Conservation (phyloP, 1,284 basidiomycete species). For the Pseudozyma thailandica region DNA sequence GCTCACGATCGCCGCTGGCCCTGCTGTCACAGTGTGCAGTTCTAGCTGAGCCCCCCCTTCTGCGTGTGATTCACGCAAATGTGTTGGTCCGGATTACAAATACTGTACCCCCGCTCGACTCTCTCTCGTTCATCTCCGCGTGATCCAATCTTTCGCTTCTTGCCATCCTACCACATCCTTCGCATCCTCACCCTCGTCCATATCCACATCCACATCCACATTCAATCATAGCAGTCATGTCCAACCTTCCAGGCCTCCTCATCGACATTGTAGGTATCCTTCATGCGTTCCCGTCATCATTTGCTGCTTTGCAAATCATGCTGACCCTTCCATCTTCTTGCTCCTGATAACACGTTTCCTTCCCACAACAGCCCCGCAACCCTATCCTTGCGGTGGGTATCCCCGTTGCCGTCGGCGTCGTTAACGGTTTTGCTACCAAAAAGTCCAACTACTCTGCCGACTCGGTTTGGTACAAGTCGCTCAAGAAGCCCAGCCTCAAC, state of each 20-base stretch:
- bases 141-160: background rate
- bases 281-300: too few species aligned
- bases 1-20: background rate
- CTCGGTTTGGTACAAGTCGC: conserved; percentile 56
- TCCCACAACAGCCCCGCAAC: conserved; percentile 51
- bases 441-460: conserved; percentile 52
- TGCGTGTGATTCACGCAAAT: background rate
- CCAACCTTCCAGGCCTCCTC: conserved; percentile 54
- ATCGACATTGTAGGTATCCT: conserved; percentile 45
- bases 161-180: conserved; percentile 16
- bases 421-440: conserved; percentile 54
- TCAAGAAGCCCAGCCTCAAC: conserved; percentile 57
- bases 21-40: too few species aligned
- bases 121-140: background rate
- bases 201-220: conserved; percentile 13
- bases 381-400: conserved; percentile 62
- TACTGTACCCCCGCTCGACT: background rate
- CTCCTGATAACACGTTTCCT: background rate
- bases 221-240: conserved; percentile 24
- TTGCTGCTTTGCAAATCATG: too few species aligned
- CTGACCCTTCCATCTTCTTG: background rate
- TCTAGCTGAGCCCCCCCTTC: background rate
- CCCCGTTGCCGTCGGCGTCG: conserved; percentile 52
- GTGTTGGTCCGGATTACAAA: conserved; percentile 6
- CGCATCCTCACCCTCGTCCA: background rate